phyloP scores from a whole-genome alignment of 148 eudicot species.

The Beta vulgaris region DNA sequence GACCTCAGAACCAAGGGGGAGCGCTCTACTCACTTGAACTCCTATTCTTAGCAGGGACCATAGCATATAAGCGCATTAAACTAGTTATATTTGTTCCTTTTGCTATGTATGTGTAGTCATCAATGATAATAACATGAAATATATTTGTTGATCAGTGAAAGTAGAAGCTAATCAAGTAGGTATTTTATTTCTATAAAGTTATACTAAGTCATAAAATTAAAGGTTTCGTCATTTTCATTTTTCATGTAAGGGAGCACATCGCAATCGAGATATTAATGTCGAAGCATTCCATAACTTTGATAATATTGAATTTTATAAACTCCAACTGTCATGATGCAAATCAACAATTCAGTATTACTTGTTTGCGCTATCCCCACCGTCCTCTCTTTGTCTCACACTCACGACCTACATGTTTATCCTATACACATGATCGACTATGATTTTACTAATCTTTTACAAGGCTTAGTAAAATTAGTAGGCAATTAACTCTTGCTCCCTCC shows the following conservation, averaged over 20 bases:
- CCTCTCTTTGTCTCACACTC: no score
- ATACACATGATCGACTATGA: no score
- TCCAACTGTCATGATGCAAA: constrained; percentile 16
- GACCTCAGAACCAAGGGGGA: no score
- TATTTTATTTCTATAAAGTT: background rate
- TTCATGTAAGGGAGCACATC: background rate
- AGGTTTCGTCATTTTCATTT: background rate
- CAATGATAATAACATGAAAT: background rate
- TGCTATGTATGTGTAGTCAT: background rate
- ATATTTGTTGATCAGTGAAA: background rate
- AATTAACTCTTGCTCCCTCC: no score
- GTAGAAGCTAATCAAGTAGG: no score
- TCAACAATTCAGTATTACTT: background rate
- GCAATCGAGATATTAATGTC: background rate
- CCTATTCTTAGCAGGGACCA: no score
- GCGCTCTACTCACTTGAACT: no score
- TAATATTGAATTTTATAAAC: constrained; percentile 7
- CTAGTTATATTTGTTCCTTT: background rate
- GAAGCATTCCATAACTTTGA: constrained; percentile 5
- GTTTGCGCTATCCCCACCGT: no score
- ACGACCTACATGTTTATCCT: constrained; percentile 11
- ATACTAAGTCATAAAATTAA: no score
- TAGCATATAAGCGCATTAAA: background rate
- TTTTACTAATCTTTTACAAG: no score
- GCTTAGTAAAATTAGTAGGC: no score